A percentile compares a stretch with the other conserved stretches of the same genome.
phyloP scores from a whole-genome alignment of 2,329 filamentous ascomycete genomes.

The Purpureocillium lavendulum region DNA sequence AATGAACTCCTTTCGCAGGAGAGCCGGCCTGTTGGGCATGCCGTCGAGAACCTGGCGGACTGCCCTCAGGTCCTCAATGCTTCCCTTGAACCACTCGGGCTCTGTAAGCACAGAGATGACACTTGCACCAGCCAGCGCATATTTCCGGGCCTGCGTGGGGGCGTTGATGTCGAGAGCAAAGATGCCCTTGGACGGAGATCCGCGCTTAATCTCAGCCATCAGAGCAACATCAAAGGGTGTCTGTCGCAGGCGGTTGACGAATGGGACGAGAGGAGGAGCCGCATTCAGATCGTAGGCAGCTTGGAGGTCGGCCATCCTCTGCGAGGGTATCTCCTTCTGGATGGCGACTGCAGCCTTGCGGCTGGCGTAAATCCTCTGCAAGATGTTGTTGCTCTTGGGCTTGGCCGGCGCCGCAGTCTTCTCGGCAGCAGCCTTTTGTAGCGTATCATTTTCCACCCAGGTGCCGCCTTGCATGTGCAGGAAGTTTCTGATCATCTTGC shows the following conservation, averaged over 20 bases:
- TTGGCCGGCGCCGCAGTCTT: slow-evolving; percentile 18
- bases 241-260: slow-evolving; percentile 69
- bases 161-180: slow-evolving; percentile 85
- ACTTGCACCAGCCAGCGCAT: slow-evolving; percentile 88
- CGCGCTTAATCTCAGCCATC: slow-evolving; percentile 96
- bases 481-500: slow-evolving; percentile 89
- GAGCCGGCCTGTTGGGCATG: slow-evolving; percentile 85
- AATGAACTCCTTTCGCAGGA: slow-evolving; percentile 92
- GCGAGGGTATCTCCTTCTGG: slow-evolving; percentile 81
- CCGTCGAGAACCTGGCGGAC: slow-evolving; percentile 84
- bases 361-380: slow-evolving; percentile 83
- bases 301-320: slow-evolving; percentile 74
- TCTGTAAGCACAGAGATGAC: slow-evolving; percentile 98
- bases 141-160: slow-evolving; percentile 81
- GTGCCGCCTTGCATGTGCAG: slow-evolving; percentile 80
- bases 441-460: slow-evolving; percentile 70
- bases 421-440: slow-evolving; percentile 34
- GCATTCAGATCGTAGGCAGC: slow-evolving; percentile 78
- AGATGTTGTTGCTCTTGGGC: slow-evolving; percentile 68
- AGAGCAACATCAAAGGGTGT: slow-evolving; percentile 84
- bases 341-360: slow-evolving; percentile 66
- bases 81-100: slow-evolving; percentile 98
- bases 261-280: slow-evolving; percentile 74
- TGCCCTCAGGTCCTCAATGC: slow-evolving; percentile 82
- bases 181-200: slow-evolving; percentile 90